Evolutionary conservation across 163 green algal genomes (phyloP).

Genomic region (Chloromonas sp.): DNA sequence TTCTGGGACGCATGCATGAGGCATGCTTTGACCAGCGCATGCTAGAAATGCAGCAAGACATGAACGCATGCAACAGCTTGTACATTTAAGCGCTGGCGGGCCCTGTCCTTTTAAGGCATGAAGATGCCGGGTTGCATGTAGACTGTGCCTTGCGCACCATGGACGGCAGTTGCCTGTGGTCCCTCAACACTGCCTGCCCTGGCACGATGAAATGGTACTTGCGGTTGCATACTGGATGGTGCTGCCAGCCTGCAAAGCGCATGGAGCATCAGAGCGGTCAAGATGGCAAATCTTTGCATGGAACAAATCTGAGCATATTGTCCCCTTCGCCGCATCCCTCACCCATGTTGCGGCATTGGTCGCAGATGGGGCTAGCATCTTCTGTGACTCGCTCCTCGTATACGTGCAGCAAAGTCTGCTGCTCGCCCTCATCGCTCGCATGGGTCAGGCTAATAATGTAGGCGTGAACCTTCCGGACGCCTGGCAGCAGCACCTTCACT

Average conservation of each 20-base stretch:
- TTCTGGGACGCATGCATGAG: not conserved
- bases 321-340: conserved; percentile 11
- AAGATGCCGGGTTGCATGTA: not conserved
- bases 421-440: not conserved
- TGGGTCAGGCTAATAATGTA: not conserved
- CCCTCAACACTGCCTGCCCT: conserved; percentile 23
- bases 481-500: not conserved
- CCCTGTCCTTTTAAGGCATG: not conserved
- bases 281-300: not conserved
- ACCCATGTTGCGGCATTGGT: conserved; percentile 91
- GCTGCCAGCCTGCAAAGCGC: conserved; percentile 74
- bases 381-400: conserved; percentile 55
- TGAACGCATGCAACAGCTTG: not conserved
- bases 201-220: conserved; percentile 92
- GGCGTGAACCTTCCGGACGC: not conserved
- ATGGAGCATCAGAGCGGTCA: not conserved
- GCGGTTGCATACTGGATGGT: conserved; percentile 73
- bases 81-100: no score
- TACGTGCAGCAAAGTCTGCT: conserved; percentile 32
- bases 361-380: conserved; percentile 53
- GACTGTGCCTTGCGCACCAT: conserved; percentile 25
- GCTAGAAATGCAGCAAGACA: not conserved
- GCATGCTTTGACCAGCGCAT: no score
- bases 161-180: conserved; percentile 33
- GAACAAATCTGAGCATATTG: not conserved